phyloP scores from a whole-genome alignment of 129 eudicot species.

The Flaveria brownii region DNA sequence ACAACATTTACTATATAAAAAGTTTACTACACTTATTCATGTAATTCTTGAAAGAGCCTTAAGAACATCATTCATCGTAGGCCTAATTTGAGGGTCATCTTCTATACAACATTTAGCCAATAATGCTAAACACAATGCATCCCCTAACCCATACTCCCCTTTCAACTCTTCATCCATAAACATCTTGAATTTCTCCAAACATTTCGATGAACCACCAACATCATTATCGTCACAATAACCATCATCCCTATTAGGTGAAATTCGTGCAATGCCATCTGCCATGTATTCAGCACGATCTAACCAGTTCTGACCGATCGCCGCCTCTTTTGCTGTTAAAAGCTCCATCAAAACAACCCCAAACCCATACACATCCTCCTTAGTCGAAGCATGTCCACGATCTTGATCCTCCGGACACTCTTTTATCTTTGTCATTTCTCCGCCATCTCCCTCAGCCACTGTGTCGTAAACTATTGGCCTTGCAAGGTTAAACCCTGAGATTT shows the following conservation, averaged over 20 bases:
- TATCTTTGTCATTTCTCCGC: neutral
- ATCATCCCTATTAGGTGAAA: no score
- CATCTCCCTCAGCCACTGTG: slow-evolving; percentile 13
- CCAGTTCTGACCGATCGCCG: slow-evolving; percentile 28
- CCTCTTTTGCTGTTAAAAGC: slow-evolving; percentile 46
- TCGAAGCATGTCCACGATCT: slow-evolving; percentile 26
- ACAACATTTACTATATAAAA: neutral
- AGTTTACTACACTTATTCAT: neutral
- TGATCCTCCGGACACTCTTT: slow-evolving; percentile 32
- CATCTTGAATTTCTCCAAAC: slow-evolving; percentile 45
- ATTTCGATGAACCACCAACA: slow-evolving; percentile 22
- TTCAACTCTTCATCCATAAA: slow-evolving; percentile 51
- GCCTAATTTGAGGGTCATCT: slow-evolving; percentile 38
- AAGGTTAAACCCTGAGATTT: slow-evolving; percentile 45
- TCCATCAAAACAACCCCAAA: slow-evolving; percentile 51
- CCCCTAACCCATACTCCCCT: slow-evolving; percentile 40
- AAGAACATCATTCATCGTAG: slow-evolving; percentile 54
- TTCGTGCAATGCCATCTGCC: neutral
- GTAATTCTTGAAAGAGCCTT: slow-evolving; percentile 47
- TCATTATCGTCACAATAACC: neutral
- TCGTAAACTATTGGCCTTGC: slow-evolving; percentile 32
- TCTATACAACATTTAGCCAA: slow-evolving; percentile 53
- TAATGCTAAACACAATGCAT: slow-evolving; percentile 49
- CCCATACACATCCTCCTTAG: slow-evolving; percentile 44
- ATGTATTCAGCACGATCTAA: slow-evolving; percentile 32